Conservation (phyloP, 345 rosid genomes). For the Mercurialis annua region DNA sequence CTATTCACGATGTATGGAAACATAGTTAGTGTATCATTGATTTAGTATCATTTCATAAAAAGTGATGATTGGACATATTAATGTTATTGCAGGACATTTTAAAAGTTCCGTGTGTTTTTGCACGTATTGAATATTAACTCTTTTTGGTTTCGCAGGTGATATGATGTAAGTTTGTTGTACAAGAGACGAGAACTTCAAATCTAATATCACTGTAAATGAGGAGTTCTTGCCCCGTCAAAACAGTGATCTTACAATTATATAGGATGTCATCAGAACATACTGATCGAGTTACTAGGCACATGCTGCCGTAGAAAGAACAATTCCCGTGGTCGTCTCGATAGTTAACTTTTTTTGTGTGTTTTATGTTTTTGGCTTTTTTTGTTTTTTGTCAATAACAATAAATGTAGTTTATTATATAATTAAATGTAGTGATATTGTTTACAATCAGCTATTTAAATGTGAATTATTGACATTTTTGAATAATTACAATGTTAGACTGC, state of each 20-base stretch:
- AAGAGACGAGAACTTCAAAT: constrained; percentile 43
- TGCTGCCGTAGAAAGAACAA: constrained; percentile 78
- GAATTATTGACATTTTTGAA: too few relatives aligned
- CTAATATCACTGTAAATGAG: constrained; percentile 56
- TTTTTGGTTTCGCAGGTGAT: constrained; percentile 46
- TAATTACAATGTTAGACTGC: too few relatives aligned
- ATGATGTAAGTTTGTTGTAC: constrained; percentile 73
- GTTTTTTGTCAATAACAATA: too few relatives aligned
- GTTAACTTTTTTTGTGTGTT: too few relatives aligned
- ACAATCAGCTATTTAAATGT: too few relatives aligned
- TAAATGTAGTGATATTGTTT: too few relatives aligned
- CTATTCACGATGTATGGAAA: background rate
- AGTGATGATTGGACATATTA: constrained; percentile 1
- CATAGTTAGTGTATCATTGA: background rate
- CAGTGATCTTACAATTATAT: constrained; percentile 92
- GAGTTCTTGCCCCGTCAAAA: constrained; percentile 67
- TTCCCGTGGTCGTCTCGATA: constrained; percentile 87
- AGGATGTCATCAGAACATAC: constrained; percentile 79
- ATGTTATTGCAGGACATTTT: background rate
- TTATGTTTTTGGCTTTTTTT: too few relatives aligned
- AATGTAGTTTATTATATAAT: too few relatives aligned
- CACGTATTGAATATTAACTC: too few relatives aligned
- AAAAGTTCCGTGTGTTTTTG: too few relatives aligned
- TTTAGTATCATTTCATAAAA: too few relatives aligned
- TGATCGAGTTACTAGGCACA: constrained; percentile 72